Percentiles rank a stretch among this genome's conserved stretches.
Evolutionary conservation across 305 asterid species (phyloP).

Genomic region (Fraxinus latifolia): DNA sequence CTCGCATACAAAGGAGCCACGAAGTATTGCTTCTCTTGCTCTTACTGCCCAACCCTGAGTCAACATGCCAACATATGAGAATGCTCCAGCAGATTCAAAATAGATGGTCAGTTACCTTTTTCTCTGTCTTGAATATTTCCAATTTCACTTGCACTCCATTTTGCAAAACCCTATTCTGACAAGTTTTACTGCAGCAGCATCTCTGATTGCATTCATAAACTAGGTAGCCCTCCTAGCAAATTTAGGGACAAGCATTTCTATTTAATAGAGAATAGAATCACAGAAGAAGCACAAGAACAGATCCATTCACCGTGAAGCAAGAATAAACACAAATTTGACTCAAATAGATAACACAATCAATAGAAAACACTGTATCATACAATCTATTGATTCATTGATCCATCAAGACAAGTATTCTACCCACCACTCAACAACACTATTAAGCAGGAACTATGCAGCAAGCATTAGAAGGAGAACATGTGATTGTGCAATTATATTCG

Average conservation of each 20-base stretch:
- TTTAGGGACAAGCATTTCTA: slow-evolving; percentile 19
- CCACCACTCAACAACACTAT: slow-evolving; percentile 1
- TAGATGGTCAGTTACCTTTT: slow-evolving; percentile 49
- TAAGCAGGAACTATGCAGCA: slow-evolving; percentile 9
- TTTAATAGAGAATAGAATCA: slow-evolving; percentile 1
- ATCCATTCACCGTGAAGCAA: slow-evolving; percentile 8
- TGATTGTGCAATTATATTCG: not conserved
- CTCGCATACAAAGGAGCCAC: slow-evolving; percentile 97
- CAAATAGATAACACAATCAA: slow-evolving; percentile 5
- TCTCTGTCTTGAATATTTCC: slow-evolving; percentile 90
- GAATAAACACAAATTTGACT: not conserved
- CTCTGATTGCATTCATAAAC: slow-evolving; percentile 93
- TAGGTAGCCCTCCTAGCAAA: slow-evolving; percentile 85
- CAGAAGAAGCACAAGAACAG: slow-evolving; percentile 11
- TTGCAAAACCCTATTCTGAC: slow-evolving; percentile 94
- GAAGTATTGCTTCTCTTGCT: slow-evolving; percentile 74
- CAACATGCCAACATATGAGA: slow-evolving; percentile 19
- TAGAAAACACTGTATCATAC: slow-evolving; percentile 10
- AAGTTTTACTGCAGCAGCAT: slow-evolving; percentile 70
- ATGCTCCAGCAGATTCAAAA: slow-evolving; percentile 18
- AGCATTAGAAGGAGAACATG: not conserved
- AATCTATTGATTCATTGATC: not conserved
- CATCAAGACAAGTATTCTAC: slow-evolving; percentile 1
- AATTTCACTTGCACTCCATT: slow-evolving; percentile 80
- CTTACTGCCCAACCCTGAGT: slow-evolving; percentile 98